Percentiles rank a stretch among this genome's conserved stretches.
Evolutionary conservation across 257 asterid species (phyloP).

Genomic region (Linderniella brevidens): DNA sequence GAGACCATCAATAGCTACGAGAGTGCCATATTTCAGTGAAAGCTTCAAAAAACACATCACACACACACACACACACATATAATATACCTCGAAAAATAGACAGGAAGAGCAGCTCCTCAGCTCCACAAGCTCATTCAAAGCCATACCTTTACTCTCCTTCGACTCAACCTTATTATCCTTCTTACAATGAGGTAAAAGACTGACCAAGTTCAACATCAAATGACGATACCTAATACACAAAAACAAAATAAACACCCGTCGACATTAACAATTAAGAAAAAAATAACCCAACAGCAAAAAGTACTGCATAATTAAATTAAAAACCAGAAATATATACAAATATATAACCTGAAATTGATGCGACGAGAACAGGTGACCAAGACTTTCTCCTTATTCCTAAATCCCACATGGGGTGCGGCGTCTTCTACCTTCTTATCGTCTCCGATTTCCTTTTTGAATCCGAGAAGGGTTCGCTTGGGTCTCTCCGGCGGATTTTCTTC

Average conservation of each 20-base stretch:
- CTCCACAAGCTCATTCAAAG: conserved; percentile 92
- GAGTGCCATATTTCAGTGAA: not conserved
- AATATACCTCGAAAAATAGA: conserved; percentile 95
- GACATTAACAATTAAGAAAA: not conserved
- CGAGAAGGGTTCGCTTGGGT: conserved; percentile 71
- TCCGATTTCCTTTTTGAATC: conserved; percentile 28
- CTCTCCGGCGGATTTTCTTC: conserved; percentile 53
- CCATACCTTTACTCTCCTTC: conserved; percentile 78
- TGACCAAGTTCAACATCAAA: conserved; percentile 83
- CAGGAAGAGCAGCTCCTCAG: conserved; percentile 79
- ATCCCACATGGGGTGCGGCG: conserved; percentile 13
- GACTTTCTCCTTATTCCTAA: conserved; percentile 75
- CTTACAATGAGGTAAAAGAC: conserved; percentile 81
- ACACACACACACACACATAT: too few relatives aligned
- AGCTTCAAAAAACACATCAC: not conserved
- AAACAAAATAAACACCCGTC: not conserved
- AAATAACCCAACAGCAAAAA: not conserved
- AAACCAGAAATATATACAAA: not conserved
- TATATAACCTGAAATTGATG: conserved; percentile 52
- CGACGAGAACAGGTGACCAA: conserved; percentile 88
- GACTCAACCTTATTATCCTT: conserved; percentile 86
- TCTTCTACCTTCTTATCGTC: conserved; percentile 12
- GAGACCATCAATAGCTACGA: not conserved
- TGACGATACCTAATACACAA: conserved; percentile 65
- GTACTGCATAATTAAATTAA: not conserved